These are phyloP conservation scores for Trapa bicornis DNA, from an alignment of 345 rosid genomes.

Conservation along the genomic window DNA sequence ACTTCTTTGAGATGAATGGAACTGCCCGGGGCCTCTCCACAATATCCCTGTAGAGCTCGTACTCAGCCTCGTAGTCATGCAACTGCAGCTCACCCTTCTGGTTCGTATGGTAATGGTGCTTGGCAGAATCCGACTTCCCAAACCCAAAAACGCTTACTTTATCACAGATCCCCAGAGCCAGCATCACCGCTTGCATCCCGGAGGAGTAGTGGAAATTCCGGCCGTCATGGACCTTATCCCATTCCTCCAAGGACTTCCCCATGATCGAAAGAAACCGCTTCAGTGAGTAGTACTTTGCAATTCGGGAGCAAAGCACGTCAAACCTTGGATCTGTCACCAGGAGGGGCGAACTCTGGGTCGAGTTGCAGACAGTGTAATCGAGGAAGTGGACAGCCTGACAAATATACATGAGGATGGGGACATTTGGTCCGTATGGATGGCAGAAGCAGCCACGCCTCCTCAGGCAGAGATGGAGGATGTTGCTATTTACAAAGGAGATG, in stretches of 20 bases:
- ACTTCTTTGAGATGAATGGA: constrained; percentile 55
- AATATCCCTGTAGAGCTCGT: constrained; percentile 51
- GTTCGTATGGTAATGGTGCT: constrained; percentile 85
- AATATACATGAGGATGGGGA: constrained; percentile 67
- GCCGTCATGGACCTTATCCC: constrained; percentile 62
- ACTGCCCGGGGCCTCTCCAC: constrained; percentile 39
- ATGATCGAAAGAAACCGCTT: constrained; percentile 46
- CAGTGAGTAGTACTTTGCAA: constrained; percentile 74
- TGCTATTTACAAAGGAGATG: constrained; percentile 76
- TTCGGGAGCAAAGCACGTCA: constrained; percentile 59
- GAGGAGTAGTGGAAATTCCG: constrained; percentile 84
- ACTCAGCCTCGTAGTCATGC: constrained; percentile 86
- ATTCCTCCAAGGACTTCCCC: constrained; percentile 36
- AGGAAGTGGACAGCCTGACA: constrained; percentile 78
- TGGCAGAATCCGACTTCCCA: constrained; percentile 52
- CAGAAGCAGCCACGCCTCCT: constrained; percentile 55
- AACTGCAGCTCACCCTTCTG: constrained; percentile 70
- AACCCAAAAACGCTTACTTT: constrained; percentile 73
- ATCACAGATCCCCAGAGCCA: constrained; percentile 67
- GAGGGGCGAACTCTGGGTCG: constrained; percentile 42
- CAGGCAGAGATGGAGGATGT: constrained; percentile 64
- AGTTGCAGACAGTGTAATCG: constrained; percentile 64
- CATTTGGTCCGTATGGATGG: constrained; percentile 62
- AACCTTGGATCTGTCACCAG: constrained; percentile 72
- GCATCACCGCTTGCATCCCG: constrained; percentile 85